Evolutionary conservation across 108 stramenopile species (phyloP).

Genomic region (Discostella stelligeroides): DNA sequence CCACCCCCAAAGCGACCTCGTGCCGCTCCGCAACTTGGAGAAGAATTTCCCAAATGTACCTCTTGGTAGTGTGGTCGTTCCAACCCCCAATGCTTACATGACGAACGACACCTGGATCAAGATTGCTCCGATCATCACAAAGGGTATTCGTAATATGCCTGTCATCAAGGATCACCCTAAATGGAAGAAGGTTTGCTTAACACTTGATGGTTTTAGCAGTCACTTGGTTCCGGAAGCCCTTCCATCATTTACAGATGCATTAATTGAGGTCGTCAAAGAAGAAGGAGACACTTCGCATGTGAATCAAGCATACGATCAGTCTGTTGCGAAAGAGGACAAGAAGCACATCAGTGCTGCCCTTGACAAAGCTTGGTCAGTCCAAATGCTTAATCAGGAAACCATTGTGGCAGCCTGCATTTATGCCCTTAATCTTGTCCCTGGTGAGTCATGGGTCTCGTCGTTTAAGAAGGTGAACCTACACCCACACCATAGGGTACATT

Average conservation of each 20-base stretch:
- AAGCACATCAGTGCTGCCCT: neutral
- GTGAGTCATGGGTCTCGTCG: neutral
- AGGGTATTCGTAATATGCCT: too few species aligned
- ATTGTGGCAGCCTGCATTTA: neutral
- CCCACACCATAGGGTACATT: neutral
- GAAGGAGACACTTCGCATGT: too few species aligned
- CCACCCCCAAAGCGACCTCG: too few species aligned
- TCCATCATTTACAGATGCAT: neutral
- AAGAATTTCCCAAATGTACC: too few species aligned
- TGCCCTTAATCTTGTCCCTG: neutral
- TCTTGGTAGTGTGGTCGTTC: too few species aligned
- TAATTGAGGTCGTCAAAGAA: constrained; percentile 16
- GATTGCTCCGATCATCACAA: too few species aligned
- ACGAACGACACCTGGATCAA: too few species aligned
- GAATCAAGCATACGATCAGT: constrained; percentile 22
- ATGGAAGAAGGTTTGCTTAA: too few species aligned
- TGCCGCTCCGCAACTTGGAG: too few species aligned
- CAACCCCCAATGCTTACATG: too few species aligned
- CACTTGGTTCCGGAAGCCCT: neutral
- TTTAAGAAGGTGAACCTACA: neutral
- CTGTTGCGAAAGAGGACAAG: constrained; percentile 25
- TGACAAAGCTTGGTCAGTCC: neutral
- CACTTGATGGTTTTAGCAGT: constrained; percentile 14
- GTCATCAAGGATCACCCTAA: too few species aligned
- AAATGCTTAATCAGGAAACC: neutral